These are phyloP conservation scores for Garcileccinum viscosum DNA, from an alignment of 1,284 basidiomycete genomes.

Conservation along the genomic window DNA sequence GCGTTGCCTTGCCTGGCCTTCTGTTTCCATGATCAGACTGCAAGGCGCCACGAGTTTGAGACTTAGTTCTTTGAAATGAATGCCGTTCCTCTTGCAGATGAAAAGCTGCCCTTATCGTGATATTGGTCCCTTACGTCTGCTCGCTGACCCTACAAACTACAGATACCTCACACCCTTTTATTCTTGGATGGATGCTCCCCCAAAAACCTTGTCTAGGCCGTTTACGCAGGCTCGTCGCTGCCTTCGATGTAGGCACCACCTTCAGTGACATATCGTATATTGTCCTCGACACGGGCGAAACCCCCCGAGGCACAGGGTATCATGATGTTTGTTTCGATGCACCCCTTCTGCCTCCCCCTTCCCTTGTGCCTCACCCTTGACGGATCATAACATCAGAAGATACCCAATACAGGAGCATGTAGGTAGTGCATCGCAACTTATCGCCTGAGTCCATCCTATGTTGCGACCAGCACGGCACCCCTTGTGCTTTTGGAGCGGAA, in stretches of 20 bases:
- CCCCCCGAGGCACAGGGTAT: too few relatives aligned
- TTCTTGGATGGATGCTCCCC: slow-evolving; percentile 33
- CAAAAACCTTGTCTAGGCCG: slow-evolving; percentile 41
- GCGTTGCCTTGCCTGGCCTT: too few relatives aligned
- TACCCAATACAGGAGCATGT: too few relatives aligned
- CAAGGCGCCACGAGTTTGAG: neutral
- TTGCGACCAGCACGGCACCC: too few relatives aligned
- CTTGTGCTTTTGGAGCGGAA: too few relatives aligned
- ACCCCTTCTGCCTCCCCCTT: too few relatives aligned
- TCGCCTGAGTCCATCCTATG: too few relatives aligned
- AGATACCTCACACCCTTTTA: slow-evolving; percentile 8
- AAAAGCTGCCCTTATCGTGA: slow-evolving; percentile 20
- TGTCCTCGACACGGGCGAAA: slow-evolving; percentile 52
- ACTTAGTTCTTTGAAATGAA: slow-evolving; percentile 15
- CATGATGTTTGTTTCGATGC: too few relatives aligned
- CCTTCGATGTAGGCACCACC: slow-evolving; percentile 60
- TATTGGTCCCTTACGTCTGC: slow-evolving; percentile 5
- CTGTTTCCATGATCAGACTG: slow-evolving; percentile 9
- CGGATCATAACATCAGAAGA: too few relatives aligned
- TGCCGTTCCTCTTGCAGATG: slow-evolving; percentile 23
- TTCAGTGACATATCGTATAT: slow-evolving; percentile 57
- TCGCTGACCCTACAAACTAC: too few relatives aligned
- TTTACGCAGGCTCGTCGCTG: slow-evolving; percentile 50
- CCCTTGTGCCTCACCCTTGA: too few relatives aligned
- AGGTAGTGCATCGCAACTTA: too few relatives aligned